These are phyloP conservation scores for Pyronema omphalodes DNA, from an alignment of 495 filamentous ascomycete species.

Conservation along the genomic window DNA sequence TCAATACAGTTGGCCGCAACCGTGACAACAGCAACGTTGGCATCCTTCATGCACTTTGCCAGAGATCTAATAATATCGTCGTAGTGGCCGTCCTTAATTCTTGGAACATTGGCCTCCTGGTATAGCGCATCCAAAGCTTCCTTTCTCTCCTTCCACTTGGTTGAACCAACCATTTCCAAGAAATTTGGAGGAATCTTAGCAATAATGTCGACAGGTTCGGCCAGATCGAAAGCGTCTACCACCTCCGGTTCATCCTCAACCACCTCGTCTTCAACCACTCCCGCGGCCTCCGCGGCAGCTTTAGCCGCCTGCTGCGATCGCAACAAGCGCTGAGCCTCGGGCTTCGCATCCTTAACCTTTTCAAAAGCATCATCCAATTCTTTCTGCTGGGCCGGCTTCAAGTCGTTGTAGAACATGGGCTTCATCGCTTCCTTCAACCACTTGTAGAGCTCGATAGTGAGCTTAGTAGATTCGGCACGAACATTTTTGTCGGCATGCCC, in stretches of 20 bases:
- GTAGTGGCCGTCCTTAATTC: constrained; percentile 80
- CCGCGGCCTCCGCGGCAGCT: constrained; percentile 43
- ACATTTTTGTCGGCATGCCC: constrained; percentile 98
- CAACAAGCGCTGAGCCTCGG: constrained; percentile 82
- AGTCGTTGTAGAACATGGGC: constrained; percentile 84
- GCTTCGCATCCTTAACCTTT: constrained; percentile 67
- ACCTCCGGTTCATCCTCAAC: constrained; percentile 54
- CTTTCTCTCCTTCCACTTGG: constrained; percentile 98
- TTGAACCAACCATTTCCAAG: constrained; percentile 59
- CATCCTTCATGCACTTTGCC: constrained; percentile 96
- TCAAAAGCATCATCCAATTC: constrained; percentile 93
- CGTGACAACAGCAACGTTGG: constrained; percentile 87
- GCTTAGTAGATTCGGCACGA: constrained; percentile 75
- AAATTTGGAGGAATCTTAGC: constrained; percentile 71
- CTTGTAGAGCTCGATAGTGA: constrained; percentile 87
- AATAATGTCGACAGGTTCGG: constrained; percentile 72
- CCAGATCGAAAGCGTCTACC: constrained; percentile 70
- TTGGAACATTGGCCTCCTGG: constrained; percentile 59
- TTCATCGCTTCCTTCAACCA: constrained; percentile 98
- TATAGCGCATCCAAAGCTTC: constrained; percentile 77
- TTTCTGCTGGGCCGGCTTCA: constrained; percentile 89
- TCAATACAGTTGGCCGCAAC: constrained; percentile 90
- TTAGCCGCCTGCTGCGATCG: constrained; percentile 72
- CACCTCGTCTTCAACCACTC: constrained; percentile 37
- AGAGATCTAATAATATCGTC: constrained; percentile 62